A percentile compares a stretch with the other conserved stretches of the same genome.
These are phyloP conservation scores for Cutaneotrichosporon cyanovorans DNA, from an alignment of 1,284 basidiomycete species.

Conservation along the genomic window DNA sequence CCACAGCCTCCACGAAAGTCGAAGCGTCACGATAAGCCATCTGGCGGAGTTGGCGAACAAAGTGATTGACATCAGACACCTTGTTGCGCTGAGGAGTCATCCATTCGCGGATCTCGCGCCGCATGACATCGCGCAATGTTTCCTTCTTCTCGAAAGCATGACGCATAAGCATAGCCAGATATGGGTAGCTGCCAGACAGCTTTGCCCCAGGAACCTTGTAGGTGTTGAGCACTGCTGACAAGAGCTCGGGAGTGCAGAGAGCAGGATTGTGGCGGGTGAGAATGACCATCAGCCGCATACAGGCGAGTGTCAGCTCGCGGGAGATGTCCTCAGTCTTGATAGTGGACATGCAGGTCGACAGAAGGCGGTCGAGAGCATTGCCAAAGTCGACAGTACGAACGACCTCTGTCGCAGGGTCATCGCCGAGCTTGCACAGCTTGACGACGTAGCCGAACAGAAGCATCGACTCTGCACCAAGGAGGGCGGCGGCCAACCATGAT, in stretches of 20 bases:
- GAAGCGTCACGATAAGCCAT: slow-evolving; percentile 73
- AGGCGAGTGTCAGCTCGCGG: slow-evolving; percentile 66
- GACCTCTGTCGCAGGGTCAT: slow-evolving; percentile 9
- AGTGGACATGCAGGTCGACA: slow-evolving; percentile 64
- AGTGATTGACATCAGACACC: slow-evolving; percentile 62
- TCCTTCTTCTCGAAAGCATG: slow-evolving; percentile 76
- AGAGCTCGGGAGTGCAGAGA: slow-evolving; percentile 59
- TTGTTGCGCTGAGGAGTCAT: slow-evolving; percentile 64
- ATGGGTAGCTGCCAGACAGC: slow-evolving; percentile 61
- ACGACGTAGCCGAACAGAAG: slow-evolving; percentile 69
- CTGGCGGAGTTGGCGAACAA: slow-evolving; percentile 69
- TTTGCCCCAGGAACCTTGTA: slow-evolving; percentile 47
- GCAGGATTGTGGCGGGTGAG: slow-evolving; percentile 65
- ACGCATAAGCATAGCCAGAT: slow-evolving; percentile 78
- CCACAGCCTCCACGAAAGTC: slow-evolving; percentile 67
- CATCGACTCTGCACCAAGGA: slow-evolving; percentile 69
- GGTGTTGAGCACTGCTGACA: slow-evolving; percentile 59
- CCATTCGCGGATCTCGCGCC: slow-evolving; percentile 70
- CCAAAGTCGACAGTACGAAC: slow-evolving; percentile 12
- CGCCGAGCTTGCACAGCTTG: slow-evolving; percentile 45
- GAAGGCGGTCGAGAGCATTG: slow-evolving; percentile 52
- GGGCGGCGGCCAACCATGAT: slow-evolving; percentile 73
- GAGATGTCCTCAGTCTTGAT: slow-evolving; percentile 52
- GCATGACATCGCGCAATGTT: slow-evolving; percentile 66
- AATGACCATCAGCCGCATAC: slow-evolving; percentile 69